These are phyloP conservation scores for Trypanosoma avium DNA, from an alignment of 208 protist genomes.

Conservation along the genomic window DNA sequence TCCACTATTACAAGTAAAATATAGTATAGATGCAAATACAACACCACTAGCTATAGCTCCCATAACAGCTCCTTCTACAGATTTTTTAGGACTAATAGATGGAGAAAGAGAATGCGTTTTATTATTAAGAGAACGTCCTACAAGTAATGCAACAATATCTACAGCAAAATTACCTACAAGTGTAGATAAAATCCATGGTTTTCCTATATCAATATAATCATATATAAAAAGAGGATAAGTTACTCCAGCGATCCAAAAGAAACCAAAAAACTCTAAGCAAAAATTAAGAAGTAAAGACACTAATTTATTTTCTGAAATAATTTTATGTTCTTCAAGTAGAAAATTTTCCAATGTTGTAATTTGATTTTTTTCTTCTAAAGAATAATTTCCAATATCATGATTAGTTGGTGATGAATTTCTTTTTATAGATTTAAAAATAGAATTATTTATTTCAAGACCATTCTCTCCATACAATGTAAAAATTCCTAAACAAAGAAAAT, in stretches of 20 bases:
- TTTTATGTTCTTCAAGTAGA: slow-evolving; percentile 48
- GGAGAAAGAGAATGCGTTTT: slow-evolving; percentile 53
- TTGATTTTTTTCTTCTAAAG: neutral
- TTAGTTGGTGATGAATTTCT: neutral
- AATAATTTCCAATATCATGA: neutral
- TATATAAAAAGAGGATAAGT: slow-evolving; percentile 55
- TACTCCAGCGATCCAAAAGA: slow-evolving; percentile 74
- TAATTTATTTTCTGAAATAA: slow-evolving; percentile 56
- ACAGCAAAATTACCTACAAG: slow-evolving; percentile 76
- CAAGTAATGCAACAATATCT: slow-evolving; percentile 75
- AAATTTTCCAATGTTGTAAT: slow-evolving; percentile 30
- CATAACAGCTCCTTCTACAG: slow-evolving; percentile 73
- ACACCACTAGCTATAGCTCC: slow-evolving; percentile 60
- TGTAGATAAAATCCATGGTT: slow-evolving; percentile 53
- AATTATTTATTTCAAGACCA: slow-evolving; percentile 36
- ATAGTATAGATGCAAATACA: slow-evolving; percentile 48
- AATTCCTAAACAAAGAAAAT: slow-evolving; percentile 58
- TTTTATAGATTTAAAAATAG: neutral
- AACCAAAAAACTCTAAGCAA: slow-evolving; percentile 82
- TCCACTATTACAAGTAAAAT: slow-evolving; percentile 14
- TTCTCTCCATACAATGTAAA: slow-evolving; percentile 63
- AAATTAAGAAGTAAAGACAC: slow-evolving; percentile 79
- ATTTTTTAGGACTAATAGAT: slow-evolving; percentile 89
- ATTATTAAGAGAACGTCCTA: slow-evolving; percentile 39
- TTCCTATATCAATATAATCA: slow-evolving; percentile 44